These are phyloP conservation scores for Paramyrothecium roridum DNA, from an alignment of 2,329 filamentous ascomycete species.

Conservation along the genomic window DNA sequence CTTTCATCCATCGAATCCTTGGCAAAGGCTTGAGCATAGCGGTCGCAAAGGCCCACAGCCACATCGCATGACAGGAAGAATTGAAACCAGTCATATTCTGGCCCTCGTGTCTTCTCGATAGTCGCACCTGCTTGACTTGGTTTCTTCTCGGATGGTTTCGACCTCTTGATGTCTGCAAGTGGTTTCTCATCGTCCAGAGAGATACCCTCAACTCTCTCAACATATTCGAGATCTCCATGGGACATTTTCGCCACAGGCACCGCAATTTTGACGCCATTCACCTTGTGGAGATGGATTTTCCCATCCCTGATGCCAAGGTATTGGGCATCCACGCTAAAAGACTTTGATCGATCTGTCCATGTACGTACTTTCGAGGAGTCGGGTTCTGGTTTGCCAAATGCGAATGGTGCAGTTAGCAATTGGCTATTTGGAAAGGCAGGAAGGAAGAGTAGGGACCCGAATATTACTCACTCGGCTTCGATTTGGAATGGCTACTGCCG, in stretches of 20 bases:
- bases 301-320: conserved; percentile 92
- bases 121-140: conserved; percentile 53
- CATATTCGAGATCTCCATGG: conserved; percentile 88
- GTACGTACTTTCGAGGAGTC: conserved; percentile 79
- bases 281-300: conserved; percentile 96
- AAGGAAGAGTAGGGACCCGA: neutral
- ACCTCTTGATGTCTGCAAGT: conserved; percentile 74
- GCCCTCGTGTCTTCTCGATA: conserved; percentile 57
- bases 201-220: conserved; percentile 81
- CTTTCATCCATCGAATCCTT: conserved; percentile 96
- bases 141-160: conserved; percentile 29
- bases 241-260: conserved; percentile 97
- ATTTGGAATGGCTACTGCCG: conserved; percentile 46
- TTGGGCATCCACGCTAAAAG: conserved; percentile 95
- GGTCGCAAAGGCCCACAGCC: conserved; percentile 86
- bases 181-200: conserved; percentile 95
- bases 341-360: conserved; percentile 93
- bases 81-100: conserved; percentile 97
- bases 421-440: neutral
- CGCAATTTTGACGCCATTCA: conserved; percentile 97
- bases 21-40: conserved; percentile 85
- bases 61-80: conserved; percentile 95
- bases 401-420: neutral
- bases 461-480: conserved; percentile 67
- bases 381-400: conserved; percentile 57